A percentile compares a stretch with the other conserved stretches of the same genome.
These are phyloP conservation scores for Apophysomyces variabilis DNA, from an alignment of 371 early-diverging fungal species.

Conservation along the genomic window DNA sequence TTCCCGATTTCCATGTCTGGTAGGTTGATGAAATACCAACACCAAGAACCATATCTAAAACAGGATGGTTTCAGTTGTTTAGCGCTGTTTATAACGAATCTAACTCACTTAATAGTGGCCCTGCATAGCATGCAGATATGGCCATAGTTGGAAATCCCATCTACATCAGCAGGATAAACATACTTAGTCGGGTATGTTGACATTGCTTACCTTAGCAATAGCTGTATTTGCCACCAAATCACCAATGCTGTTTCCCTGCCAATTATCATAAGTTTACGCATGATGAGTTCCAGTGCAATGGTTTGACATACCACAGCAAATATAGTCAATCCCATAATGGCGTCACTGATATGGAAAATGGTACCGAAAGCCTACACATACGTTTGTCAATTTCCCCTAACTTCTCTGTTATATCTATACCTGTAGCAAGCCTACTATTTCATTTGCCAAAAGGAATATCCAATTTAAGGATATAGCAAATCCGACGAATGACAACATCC, in stretches of 20 bases:
- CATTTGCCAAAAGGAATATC: constrained; percentile 82
- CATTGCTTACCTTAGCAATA: constrained; percentile 60
- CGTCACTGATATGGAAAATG: constrained; percentile 76
- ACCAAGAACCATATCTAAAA: constrained; percentile 74
- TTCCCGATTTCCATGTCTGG: constrained; percentile 47
- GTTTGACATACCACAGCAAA: constrained; percentile 70
- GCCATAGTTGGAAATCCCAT: constrained; percentile 90
- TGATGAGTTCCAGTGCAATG: background rate
- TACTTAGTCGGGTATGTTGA: background rate
- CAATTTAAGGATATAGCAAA: constrained; percentile 76
- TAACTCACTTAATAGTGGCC: constrained; percentile 75
- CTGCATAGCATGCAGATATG: constrained; percentile 85
- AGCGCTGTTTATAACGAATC: background rate
- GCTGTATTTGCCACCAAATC: constrained; percentile 85
- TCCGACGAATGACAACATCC: constrained; percentile 66
- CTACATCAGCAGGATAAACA: constrained; percentile 13
- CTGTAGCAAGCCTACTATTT: constrained; percentile 82
- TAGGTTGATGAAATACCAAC: constrained; percentile 72
- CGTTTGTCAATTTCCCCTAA: background rate
- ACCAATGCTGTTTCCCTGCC: constrained; percentile 81
- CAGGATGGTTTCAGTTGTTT: constrained; percentile 3
- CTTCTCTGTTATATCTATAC: constrained; percentile 14
- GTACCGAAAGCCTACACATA: constrained; percentile 67
- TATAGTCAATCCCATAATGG: constrained; percentile 84
- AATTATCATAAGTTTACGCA: constrained; percentile 5